These are phyloP conservation scores for Microbotryomycetes sp. DNA, from an alignment of 1,284 basidiomycete species.

Conservation along the genomic window DNA sequence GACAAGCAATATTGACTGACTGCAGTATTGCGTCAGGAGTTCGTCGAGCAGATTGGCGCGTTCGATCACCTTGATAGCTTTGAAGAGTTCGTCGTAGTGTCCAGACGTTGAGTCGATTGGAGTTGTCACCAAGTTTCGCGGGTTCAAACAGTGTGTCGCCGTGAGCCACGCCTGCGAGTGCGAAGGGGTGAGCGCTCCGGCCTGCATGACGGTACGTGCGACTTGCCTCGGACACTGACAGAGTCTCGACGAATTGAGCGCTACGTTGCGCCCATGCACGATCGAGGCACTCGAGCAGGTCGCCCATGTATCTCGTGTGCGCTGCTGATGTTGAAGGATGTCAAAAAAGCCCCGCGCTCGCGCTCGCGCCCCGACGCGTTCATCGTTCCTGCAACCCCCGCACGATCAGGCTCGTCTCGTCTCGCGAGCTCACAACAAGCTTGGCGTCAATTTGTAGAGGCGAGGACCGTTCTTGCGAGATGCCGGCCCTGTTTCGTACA, in stretches of 20 bases:
- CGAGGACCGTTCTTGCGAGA: neutral
- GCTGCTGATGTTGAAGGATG: too few relatives aligned
- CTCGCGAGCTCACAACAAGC: neutral
- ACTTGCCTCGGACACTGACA: too few relatives aligned
- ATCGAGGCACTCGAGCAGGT: neutral
- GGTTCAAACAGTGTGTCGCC: slow-evolving; percentile 15
- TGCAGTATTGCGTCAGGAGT: slow-evolving; percentile 57
- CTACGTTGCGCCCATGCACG: neutral
- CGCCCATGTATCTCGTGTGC: neutral
- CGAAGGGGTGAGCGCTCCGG: neutral
- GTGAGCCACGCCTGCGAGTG: slow-evolving; percentile 20
- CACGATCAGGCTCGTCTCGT: too few relatives aligned
- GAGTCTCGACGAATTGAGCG: neutral
- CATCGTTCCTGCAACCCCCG: neutral
- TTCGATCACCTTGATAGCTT: slow-evolving; percentile 10
- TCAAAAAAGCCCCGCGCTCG: neutral
- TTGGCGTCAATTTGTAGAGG: neutral
- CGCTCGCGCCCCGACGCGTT: neutral
- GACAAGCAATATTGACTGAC: slow-evolving; percentile 58
- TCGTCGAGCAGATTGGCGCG: slow-evolving; percentile 45
- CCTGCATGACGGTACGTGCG: neutral
- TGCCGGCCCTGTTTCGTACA: neutral
- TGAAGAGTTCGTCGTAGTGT: neutral
- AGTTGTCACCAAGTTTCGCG: slow-evolving; percentile 9
- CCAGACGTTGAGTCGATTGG: neutral